Conservation (phyloP, 805 yeast species). For the Priceomyces haplophilus region DNA sequence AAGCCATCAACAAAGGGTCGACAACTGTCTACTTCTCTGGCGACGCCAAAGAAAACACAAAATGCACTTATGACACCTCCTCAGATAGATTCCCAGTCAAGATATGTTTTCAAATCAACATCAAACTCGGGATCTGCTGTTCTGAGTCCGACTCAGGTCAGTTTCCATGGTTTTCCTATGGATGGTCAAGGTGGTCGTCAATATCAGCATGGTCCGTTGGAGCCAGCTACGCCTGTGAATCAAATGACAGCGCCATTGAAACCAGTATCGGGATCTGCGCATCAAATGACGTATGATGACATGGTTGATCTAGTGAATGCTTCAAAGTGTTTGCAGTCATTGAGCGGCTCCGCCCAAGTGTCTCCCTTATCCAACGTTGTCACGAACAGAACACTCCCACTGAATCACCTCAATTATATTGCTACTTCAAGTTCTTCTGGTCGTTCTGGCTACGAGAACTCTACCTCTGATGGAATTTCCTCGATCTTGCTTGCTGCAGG, state of each 20-base stretch:
- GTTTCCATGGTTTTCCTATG: not conserved
- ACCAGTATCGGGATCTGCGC: not conserved
- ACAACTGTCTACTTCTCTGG: not conserved
- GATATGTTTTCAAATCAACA: not conserved
- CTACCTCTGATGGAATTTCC: slow-evolving; percentile 20
- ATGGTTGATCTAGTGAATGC: slow-evolving; percentile 34
- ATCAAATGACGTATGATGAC: slow-evolving; percentile 12
- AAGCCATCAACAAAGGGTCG: not conserved
- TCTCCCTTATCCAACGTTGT: slow-evolving; percentile 9
- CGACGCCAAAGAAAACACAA: not conserved
- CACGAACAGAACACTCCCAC: not conserved
- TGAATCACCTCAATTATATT: slow-evolving; percentile 3
- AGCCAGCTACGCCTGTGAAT: slow-evolving; percentile 1
- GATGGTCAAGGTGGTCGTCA: not conserved
- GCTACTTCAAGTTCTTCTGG: slow-evolving; percentile 5
- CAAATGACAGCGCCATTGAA: slow-evolving; percentile 1
- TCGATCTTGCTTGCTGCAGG: slow-evolving; percentile 32
- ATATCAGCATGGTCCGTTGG: not conserved
- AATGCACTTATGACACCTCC: not conserved
- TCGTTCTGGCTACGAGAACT: not conserved
- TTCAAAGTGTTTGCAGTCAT: slow-evolving; percentile 32
- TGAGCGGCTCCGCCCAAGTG: slow-evolving; percentile 14
- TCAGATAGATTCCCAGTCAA: not conserved
- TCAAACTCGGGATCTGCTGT: not conserved
- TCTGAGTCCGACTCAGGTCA: not conserved